A percentile compares a stretch with the other conserved stretches of the same genome.
Conservation (phyloP, 441 rosid species). For the Pelargonium cotyledonis region DNA sequence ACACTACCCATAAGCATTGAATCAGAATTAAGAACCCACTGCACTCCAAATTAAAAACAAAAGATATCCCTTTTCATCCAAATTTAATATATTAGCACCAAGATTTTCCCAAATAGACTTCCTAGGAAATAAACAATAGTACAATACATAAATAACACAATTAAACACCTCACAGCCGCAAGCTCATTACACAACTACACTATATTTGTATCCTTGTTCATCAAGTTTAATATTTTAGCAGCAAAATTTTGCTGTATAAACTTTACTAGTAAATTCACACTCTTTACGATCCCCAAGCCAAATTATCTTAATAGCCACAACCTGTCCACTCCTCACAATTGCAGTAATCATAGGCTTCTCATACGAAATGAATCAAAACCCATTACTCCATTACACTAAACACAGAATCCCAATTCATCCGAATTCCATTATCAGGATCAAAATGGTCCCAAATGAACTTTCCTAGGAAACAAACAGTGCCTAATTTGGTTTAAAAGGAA, state of each 20-base stretch:
- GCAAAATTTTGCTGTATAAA: too few relatives aligned
- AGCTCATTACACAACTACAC: too few relatives aligned
- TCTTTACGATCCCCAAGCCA: background rate
- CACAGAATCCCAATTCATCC: background rate
- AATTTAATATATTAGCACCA: too few relatives aligned
- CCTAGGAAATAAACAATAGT: too few relatives aligned
- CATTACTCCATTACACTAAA: background rate
- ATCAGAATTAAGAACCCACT: too few relatives aligned
- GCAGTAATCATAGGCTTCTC: background rate
- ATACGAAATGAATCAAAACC: background rate
- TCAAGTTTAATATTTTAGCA: too few relatives aligned
- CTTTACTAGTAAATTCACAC: background rate
- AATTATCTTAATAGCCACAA: background rate
- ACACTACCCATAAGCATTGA: background rate
- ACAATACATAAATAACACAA: too few relatives aligned
- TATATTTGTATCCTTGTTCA: too few relatives aligned
- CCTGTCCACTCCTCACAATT: background rate
- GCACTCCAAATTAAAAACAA: too few relatives aligned
- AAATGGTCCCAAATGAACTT: background rate
- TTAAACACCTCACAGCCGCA: too few relatives aligned
- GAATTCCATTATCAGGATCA: background rate
- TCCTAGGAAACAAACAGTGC: constrained; percentile 1
- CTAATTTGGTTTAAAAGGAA: background rate
- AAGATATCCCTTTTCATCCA: too few relatives aligned
- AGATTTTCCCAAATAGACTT: too few relatives aligned